Conservation (phyloP, 1,139 yeast genomes). For the Saccharomyces hybrid region DNA sequence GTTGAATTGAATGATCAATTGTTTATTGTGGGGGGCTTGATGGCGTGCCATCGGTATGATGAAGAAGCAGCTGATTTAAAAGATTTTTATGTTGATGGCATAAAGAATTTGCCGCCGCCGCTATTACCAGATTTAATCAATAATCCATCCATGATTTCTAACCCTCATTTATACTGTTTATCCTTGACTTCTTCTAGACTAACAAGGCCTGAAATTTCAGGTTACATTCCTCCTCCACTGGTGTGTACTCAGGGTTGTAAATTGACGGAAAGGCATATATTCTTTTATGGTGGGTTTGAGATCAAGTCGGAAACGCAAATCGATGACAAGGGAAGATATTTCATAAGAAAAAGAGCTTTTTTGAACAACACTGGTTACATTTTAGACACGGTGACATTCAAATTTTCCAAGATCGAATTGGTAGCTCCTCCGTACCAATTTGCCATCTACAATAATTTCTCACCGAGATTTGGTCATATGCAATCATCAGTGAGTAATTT, state of each 20-base stretch:
- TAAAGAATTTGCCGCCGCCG: conserved; percentile 40
- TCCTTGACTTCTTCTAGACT: conserved; percentile 35
- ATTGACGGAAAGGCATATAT: conserved; percentile 35
- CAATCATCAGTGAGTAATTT: conserved; percentile 25
- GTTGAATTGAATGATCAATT: conserved; percentile 33
- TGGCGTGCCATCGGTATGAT: conserved; percentile 31
- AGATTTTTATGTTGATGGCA: conserved; percentile 33
- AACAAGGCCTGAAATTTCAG: conserved; percentile 24
- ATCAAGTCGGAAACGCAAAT: conserved; percentile 29
- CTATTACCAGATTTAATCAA: conserved; percentile 33
- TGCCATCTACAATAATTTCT: conserved; percentile 33
- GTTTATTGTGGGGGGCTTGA: conserved; percentile 38
- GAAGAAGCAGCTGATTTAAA: conserved; percentile 32
- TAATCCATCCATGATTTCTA: conserved; percentile 35
- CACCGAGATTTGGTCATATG: conserved; percentile 42
- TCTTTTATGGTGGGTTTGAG: conserved; percentile 43
- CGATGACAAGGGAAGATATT: conserved; percentile 26
- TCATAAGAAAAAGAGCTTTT: conserved; percentile 31
- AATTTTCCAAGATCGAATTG: conserved; percentile 34
- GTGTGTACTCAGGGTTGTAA: conserved; percentile 34
- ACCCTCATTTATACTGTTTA: conserved; percentile 30
- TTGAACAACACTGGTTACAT: conserved; percentile 37
- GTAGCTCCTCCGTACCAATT: conserved; percentile 36
- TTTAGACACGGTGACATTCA: conserved; percentile 34
- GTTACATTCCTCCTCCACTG: conserved; percentile 38